Base-by-base conservation (phyloP, 2,329 filamentous ascomycete species). In the Trichoderma brevicompactum region DNA sequence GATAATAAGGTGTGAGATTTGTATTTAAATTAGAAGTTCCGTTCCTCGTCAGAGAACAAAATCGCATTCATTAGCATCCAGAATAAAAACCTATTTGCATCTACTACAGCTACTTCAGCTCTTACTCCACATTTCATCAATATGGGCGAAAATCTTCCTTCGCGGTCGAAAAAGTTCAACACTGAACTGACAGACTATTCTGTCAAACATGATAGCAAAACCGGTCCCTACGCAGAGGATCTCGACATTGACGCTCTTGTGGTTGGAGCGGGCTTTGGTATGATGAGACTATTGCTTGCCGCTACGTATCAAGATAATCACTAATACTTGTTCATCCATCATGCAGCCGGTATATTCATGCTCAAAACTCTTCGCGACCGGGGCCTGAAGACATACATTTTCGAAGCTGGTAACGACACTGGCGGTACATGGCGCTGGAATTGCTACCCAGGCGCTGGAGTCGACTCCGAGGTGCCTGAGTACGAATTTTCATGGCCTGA, bases 371-470 rank as follows among this genome's bases (percentile, higher is more conserved):
- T 86, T 10, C 81, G 83, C 2, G 80, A 85, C 9, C 76, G 77
- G 9, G 85, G 84, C 0, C 72, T 81, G 36, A 81, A 80, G 12
- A 74, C 78, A 2, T 77, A 80, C 36, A 77, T 87, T 23, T 83
- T 82, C 66, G 85, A 88, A 67, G 82, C 83, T 0, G 85, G 81
- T 10, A 78, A 78, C 8, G 79, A 81, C 58, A 72, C 79, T 0
- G 85, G 84, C 2, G 85, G 84, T 28, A 82, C 79, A 0, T 88
- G 86, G 85, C 74, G 79, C 49, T 86, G 80, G 81, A 86, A 86
- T 72, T 79, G 79, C 69, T 87, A 86, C 68, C 85, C 83, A 0
- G 85, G 84, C 0, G 80, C 83, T 1, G 74, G 78, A 0, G 83
- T 86, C 2, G 86, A 88, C 73, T 83, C 80, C 0, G 80, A 84